A percentile compares a stretch with the other conserved stretches of the same genome.
These are phyloP conservation scores for Fusarium hostae DNA, from an alignment of 2,329 filamentous ascomycete genomes.

Conservation along the genomic window DNA sequence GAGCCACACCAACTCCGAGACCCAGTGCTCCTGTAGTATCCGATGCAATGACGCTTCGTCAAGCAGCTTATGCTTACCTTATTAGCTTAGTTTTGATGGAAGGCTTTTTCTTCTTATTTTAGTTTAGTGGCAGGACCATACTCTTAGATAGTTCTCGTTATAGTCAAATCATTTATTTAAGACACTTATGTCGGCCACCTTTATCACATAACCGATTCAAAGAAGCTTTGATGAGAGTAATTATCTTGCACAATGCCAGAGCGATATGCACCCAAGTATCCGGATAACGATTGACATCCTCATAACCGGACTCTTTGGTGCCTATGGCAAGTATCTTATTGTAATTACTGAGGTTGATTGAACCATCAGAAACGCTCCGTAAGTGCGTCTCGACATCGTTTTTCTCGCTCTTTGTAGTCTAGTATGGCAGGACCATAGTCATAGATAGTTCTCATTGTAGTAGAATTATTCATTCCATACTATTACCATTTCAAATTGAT, in stretches of 20 bases:
- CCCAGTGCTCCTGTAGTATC: background rate
- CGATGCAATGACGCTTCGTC: background rate
- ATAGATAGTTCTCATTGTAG: background rate
- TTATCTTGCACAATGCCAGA: background rate
- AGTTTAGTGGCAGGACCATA: background rate
- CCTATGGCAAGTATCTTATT: background rate
- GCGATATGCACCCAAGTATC: background rate
- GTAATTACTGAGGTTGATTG: background rate
- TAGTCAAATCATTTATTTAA: background rate
- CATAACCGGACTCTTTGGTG: background rate
- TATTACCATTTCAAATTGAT: background rate
- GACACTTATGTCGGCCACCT: background rate
- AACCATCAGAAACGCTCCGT: background rate
- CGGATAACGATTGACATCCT: background rate
- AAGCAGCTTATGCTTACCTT: background rate
- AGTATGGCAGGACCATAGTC: background rate
- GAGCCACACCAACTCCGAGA: background rate
- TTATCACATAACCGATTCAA: accelerated
- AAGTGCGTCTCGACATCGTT: background rate
- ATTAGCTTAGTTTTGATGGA: background rate
- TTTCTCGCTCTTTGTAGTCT: background rate
- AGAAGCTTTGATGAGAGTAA: background rate
- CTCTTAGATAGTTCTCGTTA: background rate
- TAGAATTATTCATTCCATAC: background rate
- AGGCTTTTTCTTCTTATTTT: background rate